These are phyloP conservation scores for Saccharomycopsis javanensis DNA, from an alignment of 805 yeast species.

Conservation along the genomic window DNA sequence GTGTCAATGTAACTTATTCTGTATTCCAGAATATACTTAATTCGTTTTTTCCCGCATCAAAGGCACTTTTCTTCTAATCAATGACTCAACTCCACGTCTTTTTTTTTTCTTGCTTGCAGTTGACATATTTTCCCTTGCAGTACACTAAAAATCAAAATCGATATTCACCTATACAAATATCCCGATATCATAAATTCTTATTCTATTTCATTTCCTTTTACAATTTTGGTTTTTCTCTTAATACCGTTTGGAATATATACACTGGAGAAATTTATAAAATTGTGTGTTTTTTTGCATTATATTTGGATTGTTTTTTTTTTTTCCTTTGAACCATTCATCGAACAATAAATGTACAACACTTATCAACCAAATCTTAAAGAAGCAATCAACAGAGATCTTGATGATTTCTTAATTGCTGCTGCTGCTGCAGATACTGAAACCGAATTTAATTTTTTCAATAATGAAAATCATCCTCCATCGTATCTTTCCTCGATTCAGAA, in stretches of 20 bases:
- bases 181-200: no score
- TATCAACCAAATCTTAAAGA: constrained; percentile 45
- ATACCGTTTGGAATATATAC: no score
- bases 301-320: not conserved
- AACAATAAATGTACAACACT: constrained; percentile 4
- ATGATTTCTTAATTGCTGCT: constrained; percentile 63
- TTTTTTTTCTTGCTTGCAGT: not conserved
- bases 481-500: constrained; percentile 55
- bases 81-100: not conserved
- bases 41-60: no score
- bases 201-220: no score
- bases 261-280: no score
- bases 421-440: constrained; percentile 55
- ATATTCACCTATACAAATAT: no score
- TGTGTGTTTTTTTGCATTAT: no score
- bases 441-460: constrained; percentile 67
- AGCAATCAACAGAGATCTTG: constrained; percentile 73
- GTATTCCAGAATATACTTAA: no score
- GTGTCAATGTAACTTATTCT: no score
- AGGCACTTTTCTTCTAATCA: not conserved
- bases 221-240: no score
- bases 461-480: constrained; percentile 56
- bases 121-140: not conserved
- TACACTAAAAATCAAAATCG: no score
- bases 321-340: no score